These are phyloP conservation scores for Kitagawia praeruptora DNA, from an alignment of 129 eudicot genomes.

Conservation along the genomic window DNA sequence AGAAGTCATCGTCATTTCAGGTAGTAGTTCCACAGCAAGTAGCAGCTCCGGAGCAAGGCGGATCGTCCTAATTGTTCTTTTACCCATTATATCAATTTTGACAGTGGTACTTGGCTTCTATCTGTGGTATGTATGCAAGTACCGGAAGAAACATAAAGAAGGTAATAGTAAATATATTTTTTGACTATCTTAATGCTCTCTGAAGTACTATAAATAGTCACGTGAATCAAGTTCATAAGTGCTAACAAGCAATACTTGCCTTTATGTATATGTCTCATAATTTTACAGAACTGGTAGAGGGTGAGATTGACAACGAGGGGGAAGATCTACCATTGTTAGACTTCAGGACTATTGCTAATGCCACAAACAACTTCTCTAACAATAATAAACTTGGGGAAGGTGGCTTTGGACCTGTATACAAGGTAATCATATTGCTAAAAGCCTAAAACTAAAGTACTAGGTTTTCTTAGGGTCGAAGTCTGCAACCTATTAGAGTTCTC, in stretches of 20 bases:
- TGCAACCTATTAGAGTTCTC: neutral
- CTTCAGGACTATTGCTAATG: neutral
- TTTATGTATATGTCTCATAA: neutral
- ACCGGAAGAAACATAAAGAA: neutral
- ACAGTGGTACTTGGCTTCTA: neutral
- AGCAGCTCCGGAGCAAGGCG: neutral
- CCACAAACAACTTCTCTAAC: neutral
- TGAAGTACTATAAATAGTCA: neutral
- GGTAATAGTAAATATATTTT: neutral
- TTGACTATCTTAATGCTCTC: neutral
- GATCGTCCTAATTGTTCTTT: neutral
- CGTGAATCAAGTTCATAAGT: neutral
- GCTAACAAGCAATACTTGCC: neutral
- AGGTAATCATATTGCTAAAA: neutral
- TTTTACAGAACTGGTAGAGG: neutral
- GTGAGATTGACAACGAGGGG: neutral
- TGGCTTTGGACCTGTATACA: constrained; percentile 7
- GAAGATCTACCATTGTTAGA: neutral
- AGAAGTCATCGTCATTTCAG: neutral
- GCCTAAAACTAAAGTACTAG: neutral
- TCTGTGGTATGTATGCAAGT: neutral
- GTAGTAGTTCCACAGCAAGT: neutral
- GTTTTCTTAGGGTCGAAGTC: neutral
- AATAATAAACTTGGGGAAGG: constrained; percentile 1
- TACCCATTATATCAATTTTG: neutral